These are phyloP conservation scores for Zalerion maritima DNA, from an alignment of 495 filamentous ascomycete species.

Conservation along the genomic window DNA sequence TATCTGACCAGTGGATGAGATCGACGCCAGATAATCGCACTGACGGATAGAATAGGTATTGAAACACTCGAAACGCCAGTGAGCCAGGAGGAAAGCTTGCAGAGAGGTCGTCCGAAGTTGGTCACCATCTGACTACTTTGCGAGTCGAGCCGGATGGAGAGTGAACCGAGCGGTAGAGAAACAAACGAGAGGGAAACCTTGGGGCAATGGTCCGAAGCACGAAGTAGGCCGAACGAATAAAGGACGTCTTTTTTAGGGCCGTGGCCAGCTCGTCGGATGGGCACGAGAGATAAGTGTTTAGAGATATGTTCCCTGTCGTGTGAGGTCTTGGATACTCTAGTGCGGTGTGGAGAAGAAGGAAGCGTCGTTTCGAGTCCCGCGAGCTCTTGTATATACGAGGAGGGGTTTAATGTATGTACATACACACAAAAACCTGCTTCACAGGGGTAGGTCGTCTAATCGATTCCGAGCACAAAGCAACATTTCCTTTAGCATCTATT, in stretches of 20 bases:
- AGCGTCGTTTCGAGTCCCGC: too few relatives aligned
- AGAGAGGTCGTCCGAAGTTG: conserved; percentile 1
- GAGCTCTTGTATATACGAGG: too few relatives aligned
- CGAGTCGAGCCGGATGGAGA: conserved; percentile 1
- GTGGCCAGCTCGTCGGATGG: too few relatives aligned
- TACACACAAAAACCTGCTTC: conserved; percentile 3
- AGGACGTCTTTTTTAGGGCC: too few relatives aligned
- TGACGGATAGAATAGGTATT: conserved; percentile 13
- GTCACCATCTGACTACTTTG: conserved; percentile 7
- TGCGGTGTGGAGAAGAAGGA: too few relatives aligned
- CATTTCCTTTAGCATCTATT: not conserved
- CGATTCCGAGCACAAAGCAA: not conserved
- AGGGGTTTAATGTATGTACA: too few relatives aligned
- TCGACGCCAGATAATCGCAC: conserved; percentile 22
- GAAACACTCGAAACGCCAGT: conserved; percentile 17
- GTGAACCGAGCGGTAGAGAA: conserved; percentile 1
- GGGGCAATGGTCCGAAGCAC: not conserved
- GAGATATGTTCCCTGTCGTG: too few relatives aligned
- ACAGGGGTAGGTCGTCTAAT: conserved; percentile 2
- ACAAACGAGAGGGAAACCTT: conserved; percentile 1
- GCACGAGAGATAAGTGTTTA: too few relatives aligned
- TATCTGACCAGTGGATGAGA: conserved; percentile 12
- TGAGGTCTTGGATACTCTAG: too few relatives aligned
- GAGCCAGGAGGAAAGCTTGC: conserved; percentile 12
- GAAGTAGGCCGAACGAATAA: conserved; percentile 1